These are phyloP conservation scores for Hypsizygus ulmarius DNA, from an alignment of 1,284 basidiomycete species.

Conservation along the genomic window DNA sequence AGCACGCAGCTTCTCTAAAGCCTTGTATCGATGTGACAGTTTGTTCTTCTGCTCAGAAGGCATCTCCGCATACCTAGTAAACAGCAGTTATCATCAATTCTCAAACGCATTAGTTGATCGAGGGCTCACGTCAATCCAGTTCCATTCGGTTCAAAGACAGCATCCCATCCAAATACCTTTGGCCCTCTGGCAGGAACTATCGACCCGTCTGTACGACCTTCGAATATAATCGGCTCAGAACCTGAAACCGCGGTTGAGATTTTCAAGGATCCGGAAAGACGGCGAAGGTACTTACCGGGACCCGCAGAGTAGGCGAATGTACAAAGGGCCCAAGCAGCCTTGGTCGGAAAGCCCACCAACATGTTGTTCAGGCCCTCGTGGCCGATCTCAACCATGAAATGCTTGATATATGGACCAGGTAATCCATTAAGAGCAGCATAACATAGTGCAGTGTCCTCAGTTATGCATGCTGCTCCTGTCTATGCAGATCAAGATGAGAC, in stretches of 20 bases:
- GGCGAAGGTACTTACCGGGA: conserved; percentile 45
- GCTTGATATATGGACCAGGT: conserved; percentile 97
- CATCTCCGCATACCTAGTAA: conserved; percentile 93
- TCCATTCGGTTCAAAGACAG: conserved; percentile 80
- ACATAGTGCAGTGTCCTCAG: conserved; percentile 94
- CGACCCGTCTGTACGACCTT: conserved; percentile 84
- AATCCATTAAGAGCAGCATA: conserved; percentile 88
- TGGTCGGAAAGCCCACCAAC: conserved; percentile 81
- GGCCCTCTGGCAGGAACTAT: conserved; percentile 88
- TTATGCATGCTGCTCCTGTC: conserved; percentile 87
- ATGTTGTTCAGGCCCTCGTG: conserved; percentile 88
- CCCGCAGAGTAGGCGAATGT: conserved; percentile 94
- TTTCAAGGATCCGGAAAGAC: background rate
- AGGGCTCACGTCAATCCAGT: conserved; percentile 70
- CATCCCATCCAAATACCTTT: conserved; percentile 85
- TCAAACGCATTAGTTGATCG: conserved; percentile 5
- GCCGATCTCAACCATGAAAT: conserved; percentile 80
- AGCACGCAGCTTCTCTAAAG: conserved; percentile 76
- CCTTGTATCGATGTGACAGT: conserved; percentile 88
- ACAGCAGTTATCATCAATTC: conserved; percentile 5
- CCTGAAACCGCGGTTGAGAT: conserved; percentile 24
- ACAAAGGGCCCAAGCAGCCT: conserved; percentile 86
- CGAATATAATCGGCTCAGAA: conserved; percentile 82
- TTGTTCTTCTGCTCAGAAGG: conserved; percentile 78
- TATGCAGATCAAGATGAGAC: conserved; percentile 24